Conservation (phyloP, 1,284 basidiomycete genomes). For the Ceratobasidium sp. region DNA sequence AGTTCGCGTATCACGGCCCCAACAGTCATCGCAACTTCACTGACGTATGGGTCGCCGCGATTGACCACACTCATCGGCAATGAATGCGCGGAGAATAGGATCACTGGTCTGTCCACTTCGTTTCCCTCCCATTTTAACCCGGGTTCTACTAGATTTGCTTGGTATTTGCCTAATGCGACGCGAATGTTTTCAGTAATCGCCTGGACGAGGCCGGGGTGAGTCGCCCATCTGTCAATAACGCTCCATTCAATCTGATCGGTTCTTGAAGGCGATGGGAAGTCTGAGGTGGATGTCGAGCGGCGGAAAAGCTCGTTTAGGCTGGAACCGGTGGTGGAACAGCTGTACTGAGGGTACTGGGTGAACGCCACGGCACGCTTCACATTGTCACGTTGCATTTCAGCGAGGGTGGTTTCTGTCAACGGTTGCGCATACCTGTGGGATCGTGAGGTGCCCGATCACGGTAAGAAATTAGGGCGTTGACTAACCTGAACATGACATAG, state of each 20-base stretch:
- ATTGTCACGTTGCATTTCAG: conserved; percentile 90
- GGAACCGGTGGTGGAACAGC: conserved; percentile 97
- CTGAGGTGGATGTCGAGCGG: conserved; percentile 51
- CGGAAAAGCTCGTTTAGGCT: conserved; percentile 94
- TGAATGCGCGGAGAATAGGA: conserved; percentile 98
- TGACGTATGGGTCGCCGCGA: conserved; percentile 96
- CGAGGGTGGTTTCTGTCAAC: conserved; percentile 85
- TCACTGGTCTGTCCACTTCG: conserved; percentile 60
- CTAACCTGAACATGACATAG: conserved; percentile 91
- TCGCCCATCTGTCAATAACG: conserved; percentile 98
- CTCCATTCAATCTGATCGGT: conserved; percentile 89
- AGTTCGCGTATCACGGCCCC: conserved; percentile 90
- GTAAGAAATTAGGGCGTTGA: background rate
- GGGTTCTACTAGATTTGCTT: conserved; percentile 72
- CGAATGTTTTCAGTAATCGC: conserved; percentile 93
- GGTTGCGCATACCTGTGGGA: conserved; percentile 78
- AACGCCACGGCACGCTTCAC: conserved; percentile 95
- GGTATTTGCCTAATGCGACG: conserved; percentile 84
- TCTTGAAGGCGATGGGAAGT: conserved; percentile 62
- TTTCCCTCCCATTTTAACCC: conserved; percentile 59
- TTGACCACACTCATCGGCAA: conserved; percentile 98
- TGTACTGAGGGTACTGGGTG: conserved; percentile 99
- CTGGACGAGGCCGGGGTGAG: conserved; percentile 92
- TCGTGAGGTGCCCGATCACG: background rate
- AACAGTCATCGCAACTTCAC: conserved; percentile 96